Evolutionary conservation across 306 rosid species (phyloP), one percentile per base, ranked within the genome.

Genomic region (Mimosa pudica): DNA sequence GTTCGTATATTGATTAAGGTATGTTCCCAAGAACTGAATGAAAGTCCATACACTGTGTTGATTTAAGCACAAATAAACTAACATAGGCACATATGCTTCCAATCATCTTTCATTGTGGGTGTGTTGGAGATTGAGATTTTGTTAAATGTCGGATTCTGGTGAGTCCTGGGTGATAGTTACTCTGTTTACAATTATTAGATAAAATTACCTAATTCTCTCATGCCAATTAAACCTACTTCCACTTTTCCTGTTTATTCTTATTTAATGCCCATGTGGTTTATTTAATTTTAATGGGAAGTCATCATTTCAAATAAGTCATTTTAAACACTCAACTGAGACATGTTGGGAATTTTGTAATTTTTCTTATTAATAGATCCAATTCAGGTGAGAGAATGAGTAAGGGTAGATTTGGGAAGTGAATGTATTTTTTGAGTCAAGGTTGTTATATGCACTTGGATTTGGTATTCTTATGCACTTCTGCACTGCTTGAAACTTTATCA

Each of bases 1-100:
- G 93, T 95, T 77, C 96, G 99, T 61, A 88, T 84, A 79, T 89
- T 95, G 78, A 82, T 95, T 80, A 95, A 95, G 98, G 99, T 95
- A 86, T 47, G 82, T 71, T 82, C 46, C 71, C 48, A 12, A 57
- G 68, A 65, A 80, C 79, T 46, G 71, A 7, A 24, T 49, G 36
- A 66, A 24, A 52, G 73, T 60, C 42, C 70, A 20, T 71, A 52
- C 75, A 11, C 17, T 8, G 13, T 70, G 18, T 18, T 69, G 61
- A n/a, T 62, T 41, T 32, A 32, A 55, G 64, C 11, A 24, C 6
- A 12, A 48, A 14, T 20, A 51, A 52, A 51, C 33, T 72, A 16
- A 52, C 47, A 52, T 32, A 17, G 36, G 32, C n/a, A 13, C 54
- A 13, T 41, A 13, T n/a, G 10, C 16, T 38, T 36, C 51, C 51